Conservation (phyloP, 2,329 filamentous ascomycete species). For the Juglanconis oblonga region DNA sequence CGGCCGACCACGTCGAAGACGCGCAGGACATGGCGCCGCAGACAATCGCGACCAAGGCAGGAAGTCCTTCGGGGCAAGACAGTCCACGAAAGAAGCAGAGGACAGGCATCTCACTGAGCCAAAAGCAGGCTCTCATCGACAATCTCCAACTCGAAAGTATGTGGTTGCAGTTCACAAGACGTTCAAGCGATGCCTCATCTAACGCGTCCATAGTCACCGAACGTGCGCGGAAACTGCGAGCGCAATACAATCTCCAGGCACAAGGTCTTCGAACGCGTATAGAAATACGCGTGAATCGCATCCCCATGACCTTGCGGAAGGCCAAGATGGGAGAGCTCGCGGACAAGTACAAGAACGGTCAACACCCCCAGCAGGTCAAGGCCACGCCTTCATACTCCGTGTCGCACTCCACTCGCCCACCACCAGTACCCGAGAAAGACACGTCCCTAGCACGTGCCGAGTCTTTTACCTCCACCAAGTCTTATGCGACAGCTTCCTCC, state of each 20-base stretch:
- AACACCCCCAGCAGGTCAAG: conserved; percentile 40
- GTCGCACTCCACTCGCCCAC: conserved; percentile 32
- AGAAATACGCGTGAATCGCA: conserved; percentile 89
- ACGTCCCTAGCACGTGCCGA: conserved; percentile 19
- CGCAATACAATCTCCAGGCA: conserved; percentile 85
- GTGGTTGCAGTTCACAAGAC: conserved; percentile 24
- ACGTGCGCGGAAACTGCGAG: conserved; percentile 79
- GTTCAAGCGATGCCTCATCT: conserved; percentile 1
- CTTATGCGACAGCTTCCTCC: conserved; percentile 9
- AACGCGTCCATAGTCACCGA: conserved; percentile 65
- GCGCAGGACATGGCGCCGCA: conserved; percentile 23
- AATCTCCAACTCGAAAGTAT: conserved; percentile 86
- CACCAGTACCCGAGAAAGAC: conserved; percentile 52
- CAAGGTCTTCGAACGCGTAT: conserved; percentile 81
- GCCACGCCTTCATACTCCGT: conserved; percentile 23
- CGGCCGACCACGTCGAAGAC: conserved; percentile 22
- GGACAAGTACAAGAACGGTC: conserved; percentile 17
- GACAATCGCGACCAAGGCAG: conserved; percentile 31
- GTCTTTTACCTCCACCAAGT: conserved; percentile 1
- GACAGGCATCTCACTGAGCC: conserved; percentile 61
- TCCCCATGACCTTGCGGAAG: conserved; percentile 75
- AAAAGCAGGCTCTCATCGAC: conserved; percentile 85
- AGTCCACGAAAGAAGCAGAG: conserved; percentile 63
- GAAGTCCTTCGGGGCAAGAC: conserved; percentile 36
- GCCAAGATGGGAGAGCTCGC: conserved; percentile 76